Conservation (phyloP, 2,329 filamentous ascomycete genomes). For the Nectriaceae sp. region DNA sequence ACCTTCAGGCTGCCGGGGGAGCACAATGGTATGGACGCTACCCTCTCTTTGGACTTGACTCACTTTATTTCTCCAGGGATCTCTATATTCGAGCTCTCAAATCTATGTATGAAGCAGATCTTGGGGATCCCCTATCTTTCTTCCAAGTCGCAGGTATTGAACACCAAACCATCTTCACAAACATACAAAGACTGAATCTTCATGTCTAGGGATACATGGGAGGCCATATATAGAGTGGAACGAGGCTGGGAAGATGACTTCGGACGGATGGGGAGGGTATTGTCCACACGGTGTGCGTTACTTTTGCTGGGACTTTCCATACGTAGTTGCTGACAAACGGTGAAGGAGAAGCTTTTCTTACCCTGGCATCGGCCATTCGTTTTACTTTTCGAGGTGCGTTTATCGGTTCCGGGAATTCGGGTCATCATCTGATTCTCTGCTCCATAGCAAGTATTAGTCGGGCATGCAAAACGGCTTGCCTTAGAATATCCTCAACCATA, state of each 20-base stretch:
- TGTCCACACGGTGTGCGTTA: slow-evolving; percentile 49
- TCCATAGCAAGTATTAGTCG: slow-evolving; percentile 53
- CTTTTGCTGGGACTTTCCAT: background rate
- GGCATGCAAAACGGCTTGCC: slow-evolving; percentile 49
- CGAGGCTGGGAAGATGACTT: slow-evolving; percentile 34
- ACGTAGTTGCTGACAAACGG: slow-evolving; percentile 4
- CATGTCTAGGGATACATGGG: slow-evolving; percentile 41
- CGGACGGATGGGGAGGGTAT: slow-evolving; percentile 41
- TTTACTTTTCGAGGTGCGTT: slow-evolving; percentile 52
- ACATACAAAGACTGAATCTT: background rate
- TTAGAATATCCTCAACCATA: slow-evolving; percentile 40
- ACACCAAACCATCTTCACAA: background rate
- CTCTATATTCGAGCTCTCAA: slow-evolving; percentile 50
- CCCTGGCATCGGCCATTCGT: slow-evolving; percentile 60
- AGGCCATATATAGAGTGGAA: slow-evolving; percentile 46
- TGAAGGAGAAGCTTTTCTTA: slow-evolving; percentile 50
- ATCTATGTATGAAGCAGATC: slow-evolving; percentile 42
- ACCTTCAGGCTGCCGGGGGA: slow-evolving; percentile 42
- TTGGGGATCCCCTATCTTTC: slow-evolving; percentile 48
- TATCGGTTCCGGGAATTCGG: background rate
- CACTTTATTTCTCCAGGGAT: slow-evolving; percentile 39
- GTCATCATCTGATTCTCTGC: slow-evolving; percentile 7
- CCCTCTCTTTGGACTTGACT: background rate
- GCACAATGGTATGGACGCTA: slow-evolving; percentile 43
- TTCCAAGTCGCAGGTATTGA: slow-evolving; percentile 50